Evolutionary conservation across 2,329 filamentous ascomycete species (phyloP).

Genomic region (Monosporascus sp.): DNA sequence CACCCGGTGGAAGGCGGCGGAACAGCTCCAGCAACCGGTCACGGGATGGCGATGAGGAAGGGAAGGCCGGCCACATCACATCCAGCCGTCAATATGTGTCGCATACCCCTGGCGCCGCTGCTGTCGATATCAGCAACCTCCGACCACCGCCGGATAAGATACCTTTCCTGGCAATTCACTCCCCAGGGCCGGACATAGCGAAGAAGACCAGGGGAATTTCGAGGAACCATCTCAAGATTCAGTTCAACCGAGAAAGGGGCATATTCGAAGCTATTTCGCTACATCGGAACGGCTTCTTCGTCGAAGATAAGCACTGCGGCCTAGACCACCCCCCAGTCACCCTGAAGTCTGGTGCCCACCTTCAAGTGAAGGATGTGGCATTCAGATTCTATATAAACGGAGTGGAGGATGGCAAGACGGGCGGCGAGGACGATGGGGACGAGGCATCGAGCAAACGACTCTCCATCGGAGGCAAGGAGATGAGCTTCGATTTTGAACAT

Average conservation of each 20-base stretch:
- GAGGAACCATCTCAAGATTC: slow-evolving; percentile 66
- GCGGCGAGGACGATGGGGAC: slow-evolving; percentile 52
- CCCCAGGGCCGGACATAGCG: slow-evolving; percentile 56
- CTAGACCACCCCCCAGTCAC: slow-evolving; percentile 47
- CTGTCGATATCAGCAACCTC: slow-evolving; percentile 54
- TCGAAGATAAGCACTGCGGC: slow-evolving; percentile 52
- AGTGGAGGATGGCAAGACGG: slow-evolving; percentile 51
- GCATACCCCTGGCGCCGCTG: slow-evolving; percentile 53
- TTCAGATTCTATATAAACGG: slow-evolving; percentile 66
- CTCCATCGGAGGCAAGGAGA: slow-evolving; percentile 58
- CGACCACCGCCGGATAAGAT: slow-evolving; percentile 57
- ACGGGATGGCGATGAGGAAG: slow-evolving; percentile 35
- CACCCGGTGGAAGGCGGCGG: slow-evolving; percentile 41
- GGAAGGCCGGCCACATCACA: slow-evolving; percentile 39
- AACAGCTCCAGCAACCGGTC: slow-evolving; percentile 38
- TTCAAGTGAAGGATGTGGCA: slow-evolving; percentile 67
- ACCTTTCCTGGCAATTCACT: slow-evolving; percentile 68
- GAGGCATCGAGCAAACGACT: slow-evolving; percentile 42
- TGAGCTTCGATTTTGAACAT: slow-evolving; percentile 70
- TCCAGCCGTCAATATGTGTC: slow-evolving; percentile 57
- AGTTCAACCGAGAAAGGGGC: slow-evolving; percentile 58
- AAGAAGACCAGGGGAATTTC: slow-evolving; percentile 68
- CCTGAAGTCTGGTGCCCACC: slow-evolving; percentile 58
- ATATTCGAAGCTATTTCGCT: slow-evolving; percentile 60
- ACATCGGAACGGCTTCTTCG: slow-evolving; percentile 64